Percentiles rank a stretch among this genome's conserved stretches.
These are phyloP conservation scores for Arxiozyma telluris DNA, from an alignment of 1,139 yeast genomes.

Conservation along the genomic window DNA sequence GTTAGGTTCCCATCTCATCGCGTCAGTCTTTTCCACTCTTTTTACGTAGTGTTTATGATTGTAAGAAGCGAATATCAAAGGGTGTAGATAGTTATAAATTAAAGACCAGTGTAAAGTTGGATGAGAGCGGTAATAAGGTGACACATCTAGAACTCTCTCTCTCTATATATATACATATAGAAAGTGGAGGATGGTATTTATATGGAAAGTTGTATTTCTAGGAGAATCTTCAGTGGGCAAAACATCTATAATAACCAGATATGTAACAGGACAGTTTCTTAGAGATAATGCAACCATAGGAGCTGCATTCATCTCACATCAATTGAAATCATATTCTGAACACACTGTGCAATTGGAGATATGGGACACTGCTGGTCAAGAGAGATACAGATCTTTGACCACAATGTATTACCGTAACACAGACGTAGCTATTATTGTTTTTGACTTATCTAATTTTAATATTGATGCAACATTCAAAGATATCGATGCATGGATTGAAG, in stretches of 20 bases:
- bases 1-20: background rate
- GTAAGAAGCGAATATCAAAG: background rate
- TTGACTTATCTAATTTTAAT: slow-evolving; percentile 46
- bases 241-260: slow-evolving; percentile 77
- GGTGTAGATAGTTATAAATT: background rate
- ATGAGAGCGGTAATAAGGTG: background rate
- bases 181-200: background rate
- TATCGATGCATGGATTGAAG: slow-evolving; percentile 93
- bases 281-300: slow-evolving; percentile 93
- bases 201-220: slow-evolving; percentile 51
- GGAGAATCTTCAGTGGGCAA: slow-evolving; percentile 98
- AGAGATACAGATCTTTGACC: slow-evolving; percentile 67
- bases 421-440: slow-evolving; percentile 72
- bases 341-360: slow-evolving; percentile 64
- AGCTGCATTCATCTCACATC: slow-evolving; percentile 90
- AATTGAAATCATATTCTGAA: slow-evolving; percentile 48
- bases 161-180: background rate
- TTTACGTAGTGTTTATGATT: too few relatives aligned
- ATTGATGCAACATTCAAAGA: slow-evolving; percentile 56
- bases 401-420: slow-evolving; percentile 86
- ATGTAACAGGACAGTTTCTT: slow-evolving; percentile 85
- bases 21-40: background rate
- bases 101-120: background rate
- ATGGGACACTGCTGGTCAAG: slow-evolving; percentile 90
- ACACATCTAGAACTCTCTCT: too few relatives aligned